These are phyloP conservation scores for Termitomyces sp. DNA, from an alignment of 768 basidiomycete species.

Conservation along the genomic window DNA sequence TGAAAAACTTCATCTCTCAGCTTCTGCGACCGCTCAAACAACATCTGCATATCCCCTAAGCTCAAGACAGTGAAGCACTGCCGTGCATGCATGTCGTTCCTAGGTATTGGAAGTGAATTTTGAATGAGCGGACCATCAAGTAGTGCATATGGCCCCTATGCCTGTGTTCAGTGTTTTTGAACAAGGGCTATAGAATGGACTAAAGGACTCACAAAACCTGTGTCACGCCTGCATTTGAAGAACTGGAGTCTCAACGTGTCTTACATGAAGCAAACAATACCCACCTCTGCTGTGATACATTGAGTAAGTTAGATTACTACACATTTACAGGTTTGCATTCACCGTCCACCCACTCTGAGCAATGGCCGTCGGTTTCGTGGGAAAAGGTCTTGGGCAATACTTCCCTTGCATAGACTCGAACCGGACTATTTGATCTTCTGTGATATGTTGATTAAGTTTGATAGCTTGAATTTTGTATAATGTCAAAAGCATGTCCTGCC, in stretches of 20 bases:
- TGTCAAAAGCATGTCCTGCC: background rate
- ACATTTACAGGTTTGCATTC: too few species aligned
- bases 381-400: too few species aligned
- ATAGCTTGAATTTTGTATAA: background rate
- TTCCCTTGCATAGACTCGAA: background rate
- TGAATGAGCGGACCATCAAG: background rate
- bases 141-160: background rate
- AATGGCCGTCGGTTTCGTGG: too few species aligned
- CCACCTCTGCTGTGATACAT: too few species aligned
- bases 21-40: background rate
- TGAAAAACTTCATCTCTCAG: background rate
- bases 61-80: too few species aligned
- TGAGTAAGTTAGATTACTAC: too few species aligned
- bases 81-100: background rate
- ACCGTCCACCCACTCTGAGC: too few species aligned
- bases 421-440: background rate
- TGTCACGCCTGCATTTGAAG: too few species aligned
- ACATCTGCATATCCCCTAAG: background rate
- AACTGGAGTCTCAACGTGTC: too few species aligned
- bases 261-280: too few species aligned
- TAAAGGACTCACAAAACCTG: background rate
- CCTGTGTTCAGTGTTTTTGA: background rate
- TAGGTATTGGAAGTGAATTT: background rate
- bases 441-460: too few species aligned
- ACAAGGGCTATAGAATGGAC: background rate